These are phyloP conservation scores for Limnanthes douglasii DNA, from an alignment of 345 rosid species.

Conservation along the genomic window DNA sequence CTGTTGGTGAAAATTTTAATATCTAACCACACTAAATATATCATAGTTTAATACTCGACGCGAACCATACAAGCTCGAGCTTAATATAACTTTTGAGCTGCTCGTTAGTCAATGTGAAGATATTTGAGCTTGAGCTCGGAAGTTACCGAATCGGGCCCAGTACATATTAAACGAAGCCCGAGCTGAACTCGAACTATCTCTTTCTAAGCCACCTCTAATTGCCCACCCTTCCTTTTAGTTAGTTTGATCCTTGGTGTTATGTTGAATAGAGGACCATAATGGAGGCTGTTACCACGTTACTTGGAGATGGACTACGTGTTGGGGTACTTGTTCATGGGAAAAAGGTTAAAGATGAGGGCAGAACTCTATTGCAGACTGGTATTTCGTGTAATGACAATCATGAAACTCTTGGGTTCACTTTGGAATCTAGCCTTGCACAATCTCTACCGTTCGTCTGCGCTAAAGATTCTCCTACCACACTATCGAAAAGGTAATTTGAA, in stretches of 20 bases:
- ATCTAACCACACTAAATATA: too few relatives aligned
- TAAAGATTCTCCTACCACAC: conserved; percentile 26
- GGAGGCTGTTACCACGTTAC: conserved; percentile 60
- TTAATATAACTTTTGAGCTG: too few relatives aligned
- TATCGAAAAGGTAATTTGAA: conserved; percentile 32
- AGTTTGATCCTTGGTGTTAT: conserved; percentile 8
- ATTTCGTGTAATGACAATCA: conserved; percentile 43
- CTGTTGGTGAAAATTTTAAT: too few relatives aligned
- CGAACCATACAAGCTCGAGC: too few relatives aligned
- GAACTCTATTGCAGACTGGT: conserved; percentile 57
- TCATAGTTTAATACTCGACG: too few relatives aligned
- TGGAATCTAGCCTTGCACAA: conserved; percentile 44
- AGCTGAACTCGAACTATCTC: too few relatives aligned
- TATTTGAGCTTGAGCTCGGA: too few relatives aligned
- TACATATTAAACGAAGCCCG: too few relatives aligned
- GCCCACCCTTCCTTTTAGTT: too few relatives aligned
- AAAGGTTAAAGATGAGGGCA: conserved; percentile 69
- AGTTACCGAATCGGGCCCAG: too few relatives aligned
- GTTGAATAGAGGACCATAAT: conserved; percentile 44
- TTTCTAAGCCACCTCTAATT: too few relatives aligned
- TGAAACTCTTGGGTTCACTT: conserved; percentile 43
- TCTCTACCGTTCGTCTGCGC: conserved; percentile 22
- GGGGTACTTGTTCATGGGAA: conserved; percentile 69
- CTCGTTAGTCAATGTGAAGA: too few relatives aligned
- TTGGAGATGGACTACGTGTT: conserved; percentile 55